A percentile compares a stretch with the other conserved stretches of the same genome.
Conservation (phyloP, 169 alveolate species). For the Plasmodium ovale region DNA sequence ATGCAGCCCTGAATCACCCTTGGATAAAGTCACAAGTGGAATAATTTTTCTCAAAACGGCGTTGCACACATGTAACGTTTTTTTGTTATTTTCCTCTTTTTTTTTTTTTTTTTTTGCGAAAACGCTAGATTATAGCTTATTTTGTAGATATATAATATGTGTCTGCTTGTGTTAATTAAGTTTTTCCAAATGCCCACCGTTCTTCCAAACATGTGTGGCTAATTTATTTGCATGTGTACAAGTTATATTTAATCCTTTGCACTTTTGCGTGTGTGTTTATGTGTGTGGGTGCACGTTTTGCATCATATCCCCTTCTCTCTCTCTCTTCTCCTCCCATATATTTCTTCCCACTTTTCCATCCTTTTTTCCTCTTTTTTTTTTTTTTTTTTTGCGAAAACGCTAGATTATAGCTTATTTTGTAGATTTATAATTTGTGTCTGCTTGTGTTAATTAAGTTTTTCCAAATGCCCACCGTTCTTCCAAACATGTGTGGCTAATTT, state of each 20-base stretch:
- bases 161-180: not conserved
- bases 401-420: too few relatives aligned
- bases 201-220: too few relatives aligned
- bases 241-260: too few relatives aligned
- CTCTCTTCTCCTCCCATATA: too few relatives aligned
- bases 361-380: not conserved
- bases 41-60: not conserved
- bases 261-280: too few relatives aligned
- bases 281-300: too few relatives aligned
- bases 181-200: not conserved
- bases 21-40: conserved; percentile 32
- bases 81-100: not conserved
- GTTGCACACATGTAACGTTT: not conserved
- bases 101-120: not conserved
- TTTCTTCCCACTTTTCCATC: not conserved
- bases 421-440: not conserved
- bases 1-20: conserved; percentile 44
- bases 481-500: too few relatives aligned
- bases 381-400: not conserved
- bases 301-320: too few relatives aligned
- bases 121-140: not conserved
- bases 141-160: not conserved
- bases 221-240: too few relatives aligned
- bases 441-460: not conserved
- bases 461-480: too few relatives aligned